These are phyloP conservation scores for Hypericum androsaemum DNA, from an alignment of 345 rosid genomes.

Conservation along the genomic window DNA sequence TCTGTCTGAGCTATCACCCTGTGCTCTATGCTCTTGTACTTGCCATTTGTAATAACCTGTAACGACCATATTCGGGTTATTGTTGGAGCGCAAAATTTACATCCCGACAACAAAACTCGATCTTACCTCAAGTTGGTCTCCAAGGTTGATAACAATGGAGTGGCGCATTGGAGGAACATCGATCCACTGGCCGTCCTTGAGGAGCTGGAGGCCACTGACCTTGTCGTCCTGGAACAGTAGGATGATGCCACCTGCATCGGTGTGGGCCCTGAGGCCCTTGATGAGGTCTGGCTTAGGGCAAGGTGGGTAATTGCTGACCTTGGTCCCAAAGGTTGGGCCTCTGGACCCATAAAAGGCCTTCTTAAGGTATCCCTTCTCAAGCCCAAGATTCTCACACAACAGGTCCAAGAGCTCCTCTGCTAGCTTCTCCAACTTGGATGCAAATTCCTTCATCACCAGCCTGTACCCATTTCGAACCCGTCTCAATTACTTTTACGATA, in stretches of 20 bases:
- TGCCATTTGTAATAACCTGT: conserved; percentile 83
- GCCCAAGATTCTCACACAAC: conserved; percentile 77
- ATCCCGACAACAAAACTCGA: too few species aligned
- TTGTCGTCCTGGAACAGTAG: conserved; percentile 77
- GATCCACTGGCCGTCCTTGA: conserved; percentile 78
- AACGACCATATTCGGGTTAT: too few species aligned
- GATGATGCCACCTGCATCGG: conserved; percentile 98
- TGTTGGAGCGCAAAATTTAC: too few species aligned
- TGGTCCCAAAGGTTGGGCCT: conserved; percentile 81
- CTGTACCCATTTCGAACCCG: conserved; percentile 22
- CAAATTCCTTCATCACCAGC: conserved; percentile 67
- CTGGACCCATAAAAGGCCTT: conserved; percentile 52
- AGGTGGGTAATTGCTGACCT: conserved; percentile 95
- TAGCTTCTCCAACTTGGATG: conserved; percentile 53
- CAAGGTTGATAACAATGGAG: conserved; percentile 85
- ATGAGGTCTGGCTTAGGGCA: conserved; percentile 82
- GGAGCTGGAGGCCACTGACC: conserved; percentile 92
- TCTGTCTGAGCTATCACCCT: conserved; percentile 71
- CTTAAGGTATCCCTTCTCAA: conserved; percentile 69
- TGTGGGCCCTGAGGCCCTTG: conserved; percentile 90
- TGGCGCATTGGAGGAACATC: conserved; percentile 94
- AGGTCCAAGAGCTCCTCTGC: conserved; percentile 74
- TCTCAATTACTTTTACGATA: not conserved
- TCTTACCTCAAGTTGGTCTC: conserved; percentile 76
- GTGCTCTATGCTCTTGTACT: conserved; percentile 81